These are phyloP conservation scores for Populus ilicifolia DNA, from an alignment of 345 rosid genomes.

Conservation along the genomic window DNA sequence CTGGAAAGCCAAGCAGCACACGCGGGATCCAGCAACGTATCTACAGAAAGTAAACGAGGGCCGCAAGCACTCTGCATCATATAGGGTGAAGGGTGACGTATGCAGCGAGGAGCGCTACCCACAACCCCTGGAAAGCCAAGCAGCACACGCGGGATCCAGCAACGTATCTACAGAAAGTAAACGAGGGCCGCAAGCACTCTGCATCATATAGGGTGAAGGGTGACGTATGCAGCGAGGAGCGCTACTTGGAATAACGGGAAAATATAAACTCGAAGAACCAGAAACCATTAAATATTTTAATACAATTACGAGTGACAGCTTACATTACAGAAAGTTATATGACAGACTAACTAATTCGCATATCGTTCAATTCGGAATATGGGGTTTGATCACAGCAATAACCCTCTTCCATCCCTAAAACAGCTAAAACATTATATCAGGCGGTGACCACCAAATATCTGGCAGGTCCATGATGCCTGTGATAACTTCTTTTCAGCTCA, in stretches of 20 bases:
- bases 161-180: neutral
- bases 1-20: neutral
- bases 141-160: neutral
- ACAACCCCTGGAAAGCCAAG: neutral
- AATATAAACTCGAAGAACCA: neutral
- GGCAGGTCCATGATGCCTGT: constrained; percentile 19
- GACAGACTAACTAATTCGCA: neutral
- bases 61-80: neutral
- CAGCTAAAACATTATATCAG: neutral
- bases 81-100: neutral
- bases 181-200: neutral
- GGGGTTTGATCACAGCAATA: neutral
- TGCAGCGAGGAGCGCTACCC: neutral
- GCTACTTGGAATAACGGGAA: neutral
- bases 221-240: neutral
- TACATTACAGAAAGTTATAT: constrained; percentile 1
- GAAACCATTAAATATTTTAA: neutral
- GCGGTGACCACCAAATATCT: constrained; percentile 13
- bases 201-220: neutral
- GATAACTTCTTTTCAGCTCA: constrained; percentile 22
- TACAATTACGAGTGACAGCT: neutral
- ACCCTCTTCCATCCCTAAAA: neutral
- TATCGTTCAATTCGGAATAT: neutral
- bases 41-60: neutral
- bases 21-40: neutral